These are phyloP conservation scores for Didymella arachidicola DNA, from an alignment of 2,329 filamentous ascomycete genomes.

Conservation along the genomic window DNA sequence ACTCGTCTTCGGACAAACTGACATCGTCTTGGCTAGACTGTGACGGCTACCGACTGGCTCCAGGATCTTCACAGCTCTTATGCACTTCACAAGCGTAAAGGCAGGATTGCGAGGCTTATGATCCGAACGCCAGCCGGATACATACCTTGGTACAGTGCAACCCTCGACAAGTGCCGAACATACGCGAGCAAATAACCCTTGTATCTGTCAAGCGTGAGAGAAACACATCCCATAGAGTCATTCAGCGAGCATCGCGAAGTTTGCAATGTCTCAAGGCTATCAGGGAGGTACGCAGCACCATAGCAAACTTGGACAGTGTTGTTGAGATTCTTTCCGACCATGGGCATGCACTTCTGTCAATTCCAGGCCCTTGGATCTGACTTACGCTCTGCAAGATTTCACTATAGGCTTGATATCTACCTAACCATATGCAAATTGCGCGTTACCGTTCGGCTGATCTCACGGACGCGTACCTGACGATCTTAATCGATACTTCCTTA, in stretches of 20 bases:
- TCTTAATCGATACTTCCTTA: conserved; percentile 24
- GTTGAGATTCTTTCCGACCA: not conserved
- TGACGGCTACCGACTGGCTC: not conserved
- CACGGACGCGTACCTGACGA: conserved; percentile 28
- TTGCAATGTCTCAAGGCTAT: not conserved
- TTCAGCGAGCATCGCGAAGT: not conserved
- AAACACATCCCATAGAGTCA: too few relatives aligned
- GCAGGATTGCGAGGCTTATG: not conserved
- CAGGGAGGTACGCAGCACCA: not conserved
- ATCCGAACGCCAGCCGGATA: not conserved
- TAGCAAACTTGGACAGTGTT: not conserved
- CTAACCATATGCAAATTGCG: not conserved
- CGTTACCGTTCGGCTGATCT: conserved; percentile 1
- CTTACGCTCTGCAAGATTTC: not conserved
- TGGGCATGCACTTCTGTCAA: not conserved
- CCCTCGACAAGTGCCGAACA: not conserved
- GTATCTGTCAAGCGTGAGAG: not conserved
- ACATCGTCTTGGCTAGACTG: not conserved
- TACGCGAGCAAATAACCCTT: not conserved
- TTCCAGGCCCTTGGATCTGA: not conserved
- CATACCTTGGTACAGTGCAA: not conserved
- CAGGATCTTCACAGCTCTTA: not conserved
- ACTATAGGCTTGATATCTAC: not conserved
- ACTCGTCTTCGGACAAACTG: not conserved
- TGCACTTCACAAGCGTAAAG: not conserved